phyloP scores from a whole-genome alignment of 2,329 filamentous ascomycete genomes.

The Davidsoniella neocaledoniae region DNA sequence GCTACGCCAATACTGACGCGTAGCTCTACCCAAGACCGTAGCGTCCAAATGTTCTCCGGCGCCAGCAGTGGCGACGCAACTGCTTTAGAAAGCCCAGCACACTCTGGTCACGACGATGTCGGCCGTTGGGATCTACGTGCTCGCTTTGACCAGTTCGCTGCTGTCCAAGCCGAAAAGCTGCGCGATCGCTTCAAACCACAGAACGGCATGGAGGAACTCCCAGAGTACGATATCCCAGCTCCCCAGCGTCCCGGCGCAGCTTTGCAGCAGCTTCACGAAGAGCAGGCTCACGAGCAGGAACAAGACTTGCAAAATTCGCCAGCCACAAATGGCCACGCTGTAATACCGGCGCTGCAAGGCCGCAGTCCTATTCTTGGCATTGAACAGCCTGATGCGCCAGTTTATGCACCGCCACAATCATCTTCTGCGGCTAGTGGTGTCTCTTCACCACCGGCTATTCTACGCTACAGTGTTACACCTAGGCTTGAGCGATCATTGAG shows the following conservation, averaged over 20 bases:
- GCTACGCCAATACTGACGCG: conserved; percentile 18
- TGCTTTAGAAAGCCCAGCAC: not conserved
- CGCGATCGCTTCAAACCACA: conserved; percentile 38
- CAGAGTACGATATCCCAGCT: conserved; percentile 44
- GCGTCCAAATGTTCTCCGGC: not conserved
- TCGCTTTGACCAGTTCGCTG: conserved; percentile 44
- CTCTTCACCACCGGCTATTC: too few species aligned
- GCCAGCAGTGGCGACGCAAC: not conserved
- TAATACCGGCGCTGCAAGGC: too few species aligned
- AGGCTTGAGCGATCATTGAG: not conserved
- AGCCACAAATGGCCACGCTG: too few species aligned
- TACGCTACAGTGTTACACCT: too few species aligned
- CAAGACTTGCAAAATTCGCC: not conserved
- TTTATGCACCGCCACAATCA: too few species aligned
- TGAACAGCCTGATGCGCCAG: too few species aligned
- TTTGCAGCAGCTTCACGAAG: conserved; percentile 38
- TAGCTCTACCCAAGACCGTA: conserved; percentile 15
- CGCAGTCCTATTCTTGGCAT: too few species aligned
- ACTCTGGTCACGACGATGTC: conserved; percentile 14
- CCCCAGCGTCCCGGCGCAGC: conserved; percentile 40
- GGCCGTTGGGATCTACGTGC: conserved; percentile 38
- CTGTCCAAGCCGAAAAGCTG: conserved; percentile 41
- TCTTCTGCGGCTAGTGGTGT: too few species aligned
- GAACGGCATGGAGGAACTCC: conserved; percentile 36
- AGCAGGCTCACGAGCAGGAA: conserved; percentile 24